phyloP scores from a whole-genome alignment of 306 rosid species.

The Ochetophila trinervis region DNA sequence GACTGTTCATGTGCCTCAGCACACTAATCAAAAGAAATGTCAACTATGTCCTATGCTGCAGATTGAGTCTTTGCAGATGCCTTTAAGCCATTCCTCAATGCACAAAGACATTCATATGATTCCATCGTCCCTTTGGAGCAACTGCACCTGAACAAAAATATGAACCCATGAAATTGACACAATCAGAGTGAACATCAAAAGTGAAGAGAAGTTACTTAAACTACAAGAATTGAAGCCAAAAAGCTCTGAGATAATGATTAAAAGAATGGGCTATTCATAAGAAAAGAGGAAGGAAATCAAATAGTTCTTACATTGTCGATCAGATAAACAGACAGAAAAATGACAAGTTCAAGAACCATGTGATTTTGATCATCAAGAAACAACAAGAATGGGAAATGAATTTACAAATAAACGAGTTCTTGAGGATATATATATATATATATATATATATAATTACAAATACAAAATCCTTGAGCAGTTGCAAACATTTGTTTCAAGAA shows the following conservation, averaged over 20 bases:
- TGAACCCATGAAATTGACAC: constrained; percentile 81
- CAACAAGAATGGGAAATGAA: background rate
- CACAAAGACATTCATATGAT: constrained; percentile 74
- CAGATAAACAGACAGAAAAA: background rate
- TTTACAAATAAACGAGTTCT: background rate
- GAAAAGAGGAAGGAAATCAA: no score
- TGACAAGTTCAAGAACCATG: background rate
- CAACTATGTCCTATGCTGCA: constrained; percentile 30
- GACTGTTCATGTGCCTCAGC: constrained; percentile 38
- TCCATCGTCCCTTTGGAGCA: constrained; percentile 74
- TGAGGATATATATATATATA: background rate
- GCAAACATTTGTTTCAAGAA: background rate
- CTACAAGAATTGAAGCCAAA: constrained; percentile 1
- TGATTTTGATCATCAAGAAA: background rate
- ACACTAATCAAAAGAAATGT: constrained; percentile 29
- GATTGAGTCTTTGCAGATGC: constrained; percentile 42
- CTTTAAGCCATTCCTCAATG: constrained; percentile 66
- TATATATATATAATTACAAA: background rate
- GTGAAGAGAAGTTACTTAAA: constrained; percentile 9
- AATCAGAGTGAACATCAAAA: constrained; percentile 36
- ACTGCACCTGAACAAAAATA: constrained; percentile 66
- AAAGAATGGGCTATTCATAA: no score
- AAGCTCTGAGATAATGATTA: background rate
- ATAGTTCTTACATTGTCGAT: no score
- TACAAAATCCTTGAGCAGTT: background rate